These are phyloP conservation scores for Pseudogymnoascus sp. DNA, from an alignment of 2,329 filamentous ascomycete species.

Conservation along the genomic window DNA sequence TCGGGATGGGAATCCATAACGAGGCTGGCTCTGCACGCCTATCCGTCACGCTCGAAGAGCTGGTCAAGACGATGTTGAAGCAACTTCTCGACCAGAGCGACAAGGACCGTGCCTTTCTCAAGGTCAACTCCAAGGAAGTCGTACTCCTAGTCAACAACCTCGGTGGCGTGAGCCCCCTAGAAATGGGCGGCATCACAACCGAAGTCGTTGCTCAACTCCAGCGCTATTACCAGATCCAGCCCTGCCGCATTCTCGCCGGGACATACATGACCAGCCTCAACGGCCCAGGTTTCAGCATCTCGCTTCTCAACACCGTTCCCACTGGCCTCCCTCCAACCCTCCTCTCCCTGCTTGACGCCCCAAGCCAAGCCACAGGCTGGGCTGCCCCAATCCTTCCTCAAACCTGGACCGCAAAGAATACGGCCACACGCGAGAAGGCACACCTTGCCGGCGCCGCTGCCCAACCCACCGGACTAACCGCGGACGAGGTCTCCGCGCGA, in stretches of 20 bases:
- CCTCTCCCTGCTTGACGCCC: conserved; percentile 58
- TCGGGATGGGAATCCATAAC: conserved; percentile 68
- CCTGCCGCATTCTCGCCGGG: conserved; percentile 52
- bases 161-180: conserved; percentile 57
- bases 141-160: conserved; percentile 62
- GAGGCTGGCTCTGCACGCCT: conserved; percentile 47
- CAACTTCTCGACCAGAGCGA: conserved; percentile 56
- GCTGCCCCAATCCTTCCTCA: conserved; percentile 47
- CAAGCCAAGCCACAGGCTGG: conserved; percentile 61
- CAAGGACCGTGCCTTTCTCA: conserved; percentile 53
- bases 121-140: conserved; percentile 49
- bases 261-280: conserved; percentile 68
- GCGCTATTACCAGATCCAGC: conserved; percentile 49
- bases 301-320: conserved; percentile 52
- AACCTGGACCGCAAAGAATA: conserved; percentile 47
- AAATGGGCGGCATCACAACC: conserved; percentile 58
- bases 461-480: conserved; percentile 27
- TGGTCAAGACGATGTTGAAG: conserved; percentile 53
- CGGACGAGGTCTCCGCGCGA: conserved; percentile 34
- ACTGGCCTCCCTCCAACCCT: conserved; percentile 41
- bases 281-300: conserved; percentile 62
- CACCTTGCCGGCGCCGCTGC: conserved; percentile 25
- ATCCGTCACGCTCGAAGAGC: conserved; percentile 38
- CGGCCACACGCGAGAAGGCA: conserved; percentile 25
- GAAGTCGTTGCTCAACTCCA: conserved; percentile 55